Evolutionary conservation across 2,329 filamentous ascomycete genomes (phyloP), one percentile per base, ranked within the genome.

Genomic region (Claviceps humidiphila): DNA sequence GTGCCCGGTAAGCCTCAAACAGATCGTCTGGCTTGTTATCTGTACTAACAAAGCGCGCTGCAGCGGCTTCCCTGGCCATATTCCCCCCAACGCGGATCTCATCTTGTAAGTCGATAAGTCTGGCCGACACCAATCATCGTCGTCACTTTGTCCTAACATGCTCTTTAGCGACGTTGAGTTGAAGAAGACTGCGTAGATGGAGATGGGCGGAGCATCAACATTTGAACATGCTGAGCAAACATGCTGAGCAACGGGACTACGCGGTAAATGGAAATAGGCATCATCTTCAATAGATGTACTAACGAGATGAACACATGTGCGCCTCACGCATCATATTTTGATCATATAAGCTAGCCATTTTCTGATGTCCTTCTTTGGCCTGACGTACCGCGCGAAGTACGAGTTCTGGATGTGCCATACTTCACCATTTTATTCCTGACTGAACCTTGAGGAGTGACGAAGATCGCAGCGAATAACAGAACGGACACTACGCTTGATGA

Each of bases 1-100:
- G 57, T 22, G 50, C 51, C 14, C 50, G 53, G 57, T 58, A 53
- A 46, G 55, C 26, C 78, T 85, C 89, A 76, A n/a, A 17, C 39
- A 20, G 26, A 14, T 47, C 48, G 40, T 34, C 24, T 51, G 24
- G 26, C 9, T 42, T 20, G 11, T 17, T 20, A 16, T 13, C 20
- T 17, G n/a, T 16, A 48, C 52, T 51, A 17, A 53, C 44, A 34
- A 24, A 6, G 11, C 24, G 13, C 22, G n/a, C 55, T 56, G 55
- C 58, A 89, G 86, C 60, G 89, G 88, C 52, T 93, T 90, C 73
- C 81, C 85, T 38, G 83, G 81, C 53, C 74, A 83, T 62, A 94
- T 95, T 57, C 89, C 89, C 55, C 69, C 50, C 6, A 42, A 51
- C 39, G 14, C 50, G 16, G 14, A 22, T 9, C 50, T 51, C 24